A percentile compares a stretch with the other conserved stretches of the same genome.
Conservation (phyloP, 495 filamentous ascomycete genomes). For the Hypoxylon intermedium region DNA sequence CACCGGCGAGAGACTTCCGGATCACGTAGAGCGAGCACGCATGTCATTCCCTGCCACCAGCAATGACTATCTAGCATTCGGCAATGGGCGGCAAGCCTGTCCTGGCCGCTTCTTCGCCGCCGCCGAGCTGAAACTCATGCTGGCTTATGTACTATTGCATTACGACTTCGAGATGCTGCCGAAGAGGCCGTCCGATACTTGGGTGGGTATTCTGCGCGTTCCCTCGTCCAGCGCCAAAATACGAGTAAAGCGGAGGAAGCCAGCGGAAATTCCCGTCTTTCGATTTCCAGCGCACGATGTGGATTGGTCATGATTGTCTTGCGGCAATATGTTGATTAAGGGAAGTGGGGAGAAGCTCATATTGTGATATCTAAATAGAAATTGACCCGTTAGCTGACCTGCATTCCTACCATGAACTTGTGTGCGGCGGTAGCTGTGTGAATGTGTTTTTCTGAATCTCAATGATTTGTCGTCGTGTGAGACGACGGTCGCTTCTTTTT, state of each 20-base stretch:
- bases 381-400: too few relatives aligned
- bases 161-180: slow-evolving; percentile 48
- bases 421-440: too few relatives aligned
- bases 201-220: slow-evolving; percentile 43
- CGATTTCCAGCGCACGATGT: too few relatives aligned
- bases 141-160: slow-evolving; percentile 48
- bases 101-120: slow-evolving; percentile 55
- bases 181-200: slow-evolving; percentile 41
- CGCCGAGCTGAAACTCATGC: slow-evolving; percentile 49
- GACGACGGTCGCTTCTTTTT: too few relatives aligned
- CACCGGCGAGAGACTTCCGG: not conserved
- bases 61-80: slow-evolving; percentile 46
- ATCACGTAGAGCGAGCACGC: slow-evolving; percentile 42
- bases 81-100: slow-evolving; percentile 48
- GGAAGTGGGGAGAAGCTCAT: too few relatives aligned
- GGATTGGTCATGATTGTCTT: too few relatives aligned
- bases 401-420: too few relatives aligned
- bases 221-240: slow-evolving; percentile 49
- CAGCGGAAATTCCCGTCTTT: too few relatives aligned
- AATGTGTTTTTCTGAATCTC: too few relatives aligned
- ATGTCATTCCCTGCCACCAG: slow-evolving; percentile 45
- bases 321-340: too few relatives aligned
- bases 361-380: too few relatives aligned
- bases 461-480: too few relatives aligned
- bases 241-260: slow-evolving; percentile 45